Evolutionary conservation across 306 rosid species (phyloP), one percentile per base, ranked within the genome.

Genomic region (Fragaria nilgerrensis): DNA sequence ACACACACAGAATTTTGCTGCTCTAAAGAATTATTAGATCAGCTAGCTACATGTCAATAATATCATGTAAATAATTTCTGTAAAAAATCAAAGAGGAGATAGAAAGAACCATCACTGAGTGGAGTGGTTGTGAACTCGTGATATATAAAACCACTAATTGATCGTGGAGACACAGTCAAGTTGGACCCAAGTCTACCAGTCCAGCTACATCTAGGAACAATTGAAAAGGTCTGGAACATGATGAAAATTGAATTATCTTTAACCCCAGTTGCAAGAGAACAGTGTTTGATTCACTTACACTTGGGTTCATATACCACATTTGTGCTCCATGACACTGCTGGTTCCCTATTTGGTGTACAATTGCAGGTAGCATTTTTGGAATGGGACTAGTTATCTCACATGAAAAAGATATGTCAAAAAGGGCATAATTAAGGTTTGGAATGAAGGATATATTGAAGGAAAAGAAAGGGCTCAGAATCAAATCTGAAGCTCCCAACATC

Each of bases 121-220:
- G 82, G 84, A 70, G 86, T 80, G 49, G 80, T 75, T 80, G 80
- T 20, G 13, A 55, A 55, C 3, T 55, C 2, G 63, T 83, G 82
- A 84, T 75, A 70, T 75, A 80, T 68, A 49, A 34, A 76, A 79
- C 53, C 88, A 81, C 79, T 81, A 76, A 61, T 68, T 76, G 69
- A 77, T 59, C 69, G 83, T 79, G 85, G 87, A 83, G 88, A 83
- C 82, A 78, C 63, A 85, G 82, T 79, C 73, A 70, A 67, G 75
- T 75, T 84, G 90, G 84, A 85, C 82, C 79, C 66, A 77, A 77
- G 52, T 76, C 65, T 79, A 75, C 55, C 70, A 59, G 56, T 80
- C 83, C 80, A 63, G 84, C 77, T 65, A 83, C 75, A 58, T 72
- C 78, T 49, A 84, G 75, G 78, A 78, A 53, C 37, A 37, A 70